These are phyloP conservation scores for Aphanoascus verrucosus DNA, from an alignment of 2,329 filamentous ascomycete genomes.

Conservation along the genomic window DNA sequence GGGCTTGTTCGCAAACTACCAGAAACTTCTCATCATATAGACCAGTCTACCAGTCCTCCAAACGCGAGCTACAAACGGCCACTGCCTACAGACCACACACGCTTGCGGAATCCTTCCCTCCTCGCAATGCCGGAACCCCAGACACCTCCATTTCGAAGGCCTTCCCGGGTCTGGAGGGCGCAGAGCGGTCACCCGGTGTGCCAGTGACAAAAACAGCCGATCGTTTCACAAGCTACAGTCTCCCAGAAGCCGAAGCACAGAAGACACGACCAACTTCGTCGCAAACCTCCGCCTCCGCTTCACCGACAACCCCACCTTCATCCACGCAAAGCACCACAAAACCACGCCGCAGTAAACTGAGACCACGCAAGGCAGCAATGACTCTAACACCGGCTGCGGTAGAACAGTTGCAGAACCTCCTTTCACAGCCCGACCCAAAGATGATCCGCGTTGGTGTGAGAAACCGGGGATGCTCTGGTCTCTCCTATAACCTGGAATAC, in stretches of 20 bases:
- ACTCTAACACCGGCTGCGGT: slow-evolving; percentile 72
- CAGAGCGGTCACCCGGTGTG: slow-evolving; percentile 31
- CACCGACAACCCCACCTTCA: slow-evolving; percentile 17
- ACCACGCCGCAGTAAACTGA: slow-evolving; percentile 55
- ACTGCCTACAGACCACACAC: slow-evolving; percentile 53
- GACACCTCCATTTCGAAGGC: slow-evolving; percentile 52
- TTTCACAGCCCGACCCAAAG: slow-evolving; percentile 80
- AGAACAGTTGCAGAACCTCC: slow-evolving; percentile 61
- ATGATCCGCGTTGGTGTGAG: slow-evolving; percentile 89
- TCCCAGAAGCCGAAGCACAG: slow-evolving; percentile 57
- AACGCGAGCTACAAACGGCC: slow-evolving; percentile 54
- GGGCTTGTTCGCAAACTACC: slow-evolving; percentile 32
- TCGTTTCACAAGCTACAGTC: slow-evolving; percentile 34
- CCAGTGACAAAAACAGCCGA: slow-evolving; percentile 15
- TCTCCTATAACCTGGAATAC: slow-evolving; percentile 89
- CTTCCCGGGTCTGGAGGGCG: slow-evolving; percentile 39
- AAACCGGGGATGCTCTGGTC: slow-evolving; percentile 85
- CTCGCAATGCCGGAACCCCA: slow-evolving; percentile 47
- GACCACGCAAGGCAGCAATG: slow-evolving; percentile 83
- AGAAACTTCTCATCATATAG: slow-evolving; percentile 41
- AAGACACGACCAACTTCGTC: slow-evolving; percentile 45
- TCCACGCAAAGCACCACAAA: slow-evolving; percentile 36
- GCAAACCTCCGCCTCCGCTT: slow-evolving; percentile 22
- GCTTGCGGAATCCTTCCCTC: slow-evolving; percentile 43
- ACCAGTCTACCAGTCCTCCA: slow-evolving; percentile 39